Percentiles rank a stretch among this genome's conserved stretches.
phyloP scores from a whole-genome alignment of 163 green algal genomes.

The Chlorella variabilis region DNA sequence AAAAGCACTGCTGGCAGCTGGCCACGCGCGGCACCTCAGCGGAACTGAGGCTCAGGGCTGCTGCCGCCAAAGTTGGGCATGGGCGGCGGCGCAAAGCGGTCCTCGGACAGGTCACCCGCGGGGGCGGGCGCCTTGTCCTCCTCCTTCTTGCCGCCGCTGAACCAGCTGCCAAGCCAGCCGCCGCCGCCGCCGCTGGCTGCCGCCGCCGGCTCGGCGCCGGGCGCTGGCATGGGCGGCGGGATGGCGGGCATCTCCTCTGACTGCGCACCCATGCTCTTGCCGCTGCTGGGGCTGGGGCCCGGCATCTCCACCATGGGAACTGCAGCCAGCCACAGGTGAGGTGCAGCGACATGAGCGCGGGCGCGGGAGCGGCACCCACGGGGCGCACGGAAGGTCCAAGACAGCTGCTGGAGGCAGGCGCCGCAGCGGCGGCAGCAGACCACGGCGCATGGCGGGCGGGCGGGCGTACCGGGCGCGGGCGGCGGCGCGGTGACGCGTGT shows the following conservation, averaged over 20 bases:
- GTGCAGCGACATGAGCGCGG: too few species aligned
- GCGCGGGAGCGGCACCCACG: too few species aligned
- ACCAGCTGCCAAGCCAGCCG: constrained; percentile 52
- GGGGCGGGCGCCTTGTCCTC: constrained; percentile 19
- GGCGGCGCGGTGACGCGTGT: constrained; percentile 87
- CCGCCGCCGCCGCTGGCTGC: constrained; percentile 21
- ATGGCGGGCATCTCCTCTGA: constrained; percentile 13
- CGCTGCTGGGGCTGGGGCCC: constrained; percentile 41
- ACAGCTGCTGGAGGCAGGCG: too few species aligned
- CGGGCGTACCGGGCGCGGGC: constrained; percentile 61
- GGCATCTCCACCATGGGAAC: constrained; percentile 69
- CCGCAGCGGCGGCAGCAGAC: too few species aligned
- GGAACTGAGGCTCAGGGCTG: constrained; percentile 39
- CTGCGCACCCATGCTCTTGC: constrained; percentile 33
- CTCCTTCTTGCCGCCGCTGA: constrained; percentile 53
- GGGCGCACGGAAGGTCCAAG: too few species aligned
- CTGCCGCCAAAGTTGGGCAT: constrained; percentile 67
- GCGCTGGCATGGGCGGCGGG: constrained; percentile 20
- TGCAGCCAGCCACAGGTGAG: not conserved
- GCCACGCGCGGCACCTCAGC: too few species aligned
- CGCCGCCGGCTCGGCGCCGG: not conserved
- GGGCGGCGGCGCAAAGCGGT: constrained; percentile 62
- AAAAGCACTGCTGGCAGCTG: too few species aligned
- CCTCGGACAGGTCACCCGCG: constrained; percentile 49
- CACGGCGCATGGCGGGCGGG: too few species aligned